These are phyloP conservation scores for Wickerhamiella shivajii DNA, from an alignment of 805 yeast species.

Conservation along the genomic window DNA sequence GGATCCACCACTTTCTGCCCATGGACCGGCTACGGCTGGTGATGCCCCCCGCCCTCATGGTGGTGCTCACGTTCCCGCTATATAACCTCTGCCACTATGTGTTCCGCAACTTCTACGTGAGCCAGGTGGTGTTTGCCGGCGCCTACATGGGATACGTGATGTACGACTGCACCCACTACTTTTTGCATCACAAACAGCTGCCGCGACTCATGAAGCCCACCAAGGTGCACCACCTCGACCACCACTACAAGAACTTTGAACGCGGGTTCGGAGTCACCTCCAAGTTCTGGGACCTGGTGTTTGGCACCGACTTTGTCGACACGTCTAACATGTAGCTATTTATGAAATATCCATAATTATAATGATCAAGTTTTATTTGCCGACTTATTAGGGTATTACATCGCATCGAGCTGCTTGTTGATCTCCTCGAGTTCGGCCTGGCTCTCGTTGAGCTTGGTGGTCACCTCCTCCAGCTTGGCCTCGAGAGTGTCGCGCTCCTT, in stretches of 20 bases:
- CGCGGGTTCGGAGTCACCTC: conserved; percentile 94
- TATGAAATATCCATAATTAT: background rate
- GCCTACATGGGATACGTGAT: conserved; percentile 86
- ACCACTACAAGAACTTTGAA: conserved; percentile 94
- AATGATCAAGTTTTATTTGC: background rate
- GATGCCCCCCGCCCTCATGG: conserved; percentile 85
- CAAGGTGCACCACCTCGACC: conserved; percentile 88
- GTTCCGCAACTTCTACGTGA: conserved; percentile 61
- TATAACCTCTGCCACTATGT: conserved; percentile 60
- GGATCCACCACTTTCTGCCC: conserved; percentile 93
- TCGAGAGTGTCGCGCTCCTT: conserved; percentile 85
- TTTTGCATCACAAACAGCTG: conserved; percentile 74
- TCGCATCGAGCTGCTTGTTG: conserved; percentile 57
- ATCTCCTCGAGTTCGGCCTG: conserved; percentile 93
- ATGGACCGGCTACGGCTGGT: conserved; percentile 91
- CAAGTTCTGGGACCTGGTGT: conserved; percentile 85
- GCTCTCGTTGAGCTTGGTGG: conserved; percentile 66
- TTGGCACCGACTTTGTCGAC: conserved; percentile 53
- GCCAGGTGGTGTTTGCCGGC: conserved; percentile 90
- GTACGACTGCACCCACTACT: conserved; percentile 90
- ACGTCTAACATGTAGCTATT: conserved; percentile 4
- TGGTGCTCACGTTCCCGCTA: conserved; percentile 62
- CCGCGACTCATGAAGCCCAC: conserved; percentile 64
- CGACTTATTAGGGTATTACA: background rate
- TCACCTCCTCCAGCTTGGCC: conserved; percentile 76